Evolutionary conservation across 1,139 yeast genomes (phyloP).

Genomic region (Yamadazyma kanchanaburiensis): DNA sequence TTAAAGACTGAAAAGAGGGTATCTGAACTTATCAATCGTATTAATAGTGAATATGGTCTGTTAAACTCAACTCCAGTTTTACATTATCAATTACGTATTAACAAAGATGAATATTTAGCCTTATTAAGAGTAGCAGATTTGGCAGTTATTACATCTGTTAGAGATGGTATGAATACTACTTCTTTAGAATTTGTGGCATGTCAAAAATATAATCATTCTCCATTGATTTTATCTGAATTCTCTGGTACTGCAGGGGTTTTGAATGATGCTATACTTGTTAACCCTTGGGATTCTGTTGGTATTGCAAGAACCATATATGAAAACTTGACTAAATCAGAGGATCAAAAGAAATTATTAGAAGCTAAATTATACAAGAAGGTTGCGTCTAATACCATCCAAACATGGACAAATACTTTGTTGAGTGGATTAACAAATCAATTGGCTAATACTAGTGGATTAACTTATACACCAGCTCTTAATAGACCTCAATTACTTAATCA

Average conservation of each 20-base stretch:
- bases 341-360: conserved; percentile 44
- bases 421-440: conserved; percentile 51
- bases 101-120: conserved; percentile 86
- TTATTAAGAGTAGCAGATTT: conserved; percentile 85
- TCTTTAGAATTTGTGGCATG: conserved; percentile 89
- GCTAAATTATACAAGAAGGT: conserved; percentile 60
- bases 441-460: conserved; percentile 38
- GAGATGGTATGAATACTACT: conserved; percentile 97
- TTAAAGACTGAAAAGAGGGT: conserved; percentile 72
- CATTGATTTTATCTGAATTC: conserved; percentile 84
- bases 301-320: conserved; percentile 82
- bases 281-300: conserved; percentile 96
- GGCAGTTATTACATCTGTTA: conserved; percentile 81
- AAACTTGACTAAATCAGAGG: conserved; percentile 50
- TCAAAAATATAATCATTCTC: conserved; percentile 70
- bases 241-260: conserved; percentile 87
- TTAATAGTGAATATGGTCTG: conserved; percentile 81
- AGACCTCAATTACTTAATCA: conserved; percentile 60
- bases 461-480: conserved; percentile 83
- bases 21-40: conserved; percentile 69
- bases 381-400: conserved; percentile 68
- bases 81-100: conserved; percentile 87
- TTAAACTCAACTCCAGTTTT: conserved; percentile 81
- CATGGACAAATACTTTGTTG: conserved; percentile 73
- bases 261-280: conserved; percentile 77